Evolutionary conservation across 2,329 filamentous ascomycete genomes (phyloP), one percentile per base, ranked within the genome.

Genomic region (Trichoderma atrobrunneum): DNA sequence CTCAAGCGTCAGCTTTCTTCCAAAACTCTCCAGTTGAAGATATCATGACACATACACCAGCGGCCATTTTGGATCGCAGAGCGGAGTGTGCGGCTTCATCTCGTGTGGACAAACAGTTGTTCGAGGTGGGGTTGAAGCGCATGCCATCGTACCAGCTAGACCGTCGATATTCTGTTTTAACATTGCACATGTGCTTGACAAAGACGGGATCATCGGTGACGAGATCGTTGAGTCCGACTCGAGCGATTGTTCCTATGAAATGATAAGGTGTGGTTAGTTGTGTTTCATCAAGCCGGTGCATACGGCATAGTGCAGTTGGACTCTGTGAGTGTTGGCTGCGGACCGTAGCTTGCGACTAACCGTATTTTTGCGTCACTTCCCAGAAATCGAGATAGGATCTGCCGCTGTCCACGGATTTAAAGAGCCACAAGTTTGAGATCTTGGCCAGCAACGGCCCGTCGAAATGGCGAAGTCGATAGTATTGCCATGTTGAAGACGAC

Each of bases 141-240:
- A 87, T 80, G 2, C 82, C 84, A 70, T 85, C 82, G 75, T 87
- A 87, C 83, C 83, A 87, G 14, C 74, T 74, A 2, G 78, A 77
- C 2, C 78, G 76, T 3, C 59, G 81, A 67, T 85, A 85, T 14
- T 73, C 63, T 3, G 79, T 79, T 5, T 80, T 81, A 1, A 81
- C 80, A 65, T 78, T 81, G 77, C 79, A 84, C 77, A 82, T 83
- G 75, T 76, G 82, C 63, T 81, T 79, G 78, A 84, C 76, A 18
- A 86, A 77, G 21, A 84, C 83, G 1, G 84, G 79, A 69, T 85
- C 84, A 51, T 82, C 82, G 2, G 84, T 86, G 63, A 87, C 76
- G 28, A 87, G 78, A 72, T 85, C 78, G 39, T 84, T 84, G 8
- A 85, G 85, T 1, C 82, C 84, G 77, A 73, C 71, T 26, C 77